Evolutionary conservation across 192 early-diverging fungal species (phyloP).

Genomic region (Phycomyces blakesleeanus): DNA sequence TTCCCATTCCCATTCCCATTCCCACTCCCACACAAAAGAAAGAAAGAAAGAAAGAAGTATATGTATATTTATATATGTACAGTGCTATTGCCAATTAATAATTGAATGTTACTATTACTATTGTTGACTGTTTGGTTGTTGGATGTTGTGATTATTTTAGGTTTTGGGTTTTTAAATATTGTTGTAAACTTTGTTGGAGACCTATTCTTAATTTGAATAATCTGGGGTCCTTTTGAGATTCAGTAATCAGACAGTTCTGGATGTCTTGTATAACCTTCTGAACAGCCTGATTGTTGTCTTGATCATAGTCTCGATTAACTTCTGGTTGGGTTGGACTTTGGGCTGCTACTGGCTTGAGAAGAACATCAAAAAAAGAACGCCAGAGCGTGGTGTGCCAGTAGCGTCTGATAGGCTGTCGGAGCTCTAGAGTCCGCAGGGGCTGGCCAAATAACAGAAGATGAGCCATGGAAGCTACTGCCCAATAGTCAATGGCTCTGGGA

Average conservation of each 20-base stretch:
- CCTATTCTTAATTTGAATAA: too few species aligned
- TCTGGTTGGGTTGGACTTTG: too few species aligned
- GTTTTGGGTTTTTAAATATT: background rate
- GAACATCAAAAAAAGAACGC: constrained; percentile 17
- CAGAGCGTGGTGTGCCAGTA: constrained; percentile 29
- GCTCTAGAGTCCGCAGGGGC: background rate
- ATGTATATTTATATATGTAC: background rate
- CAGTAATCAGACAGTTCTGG: background rate
- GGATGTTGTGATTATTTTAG: too few species aligned
- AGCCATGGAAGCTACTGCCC: constrained; percentile 25
- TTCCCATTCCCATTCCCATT: too few species aligned
- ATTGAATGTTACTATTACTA: too few species aligned
- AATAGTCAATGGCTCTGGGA: constrained; percentile 31
- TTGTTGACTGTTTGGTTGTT: too few species aligned
- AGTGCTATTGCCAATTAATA: background rate
- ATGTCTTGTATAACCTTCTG: background rate
- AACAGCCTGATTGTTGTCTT: background rate
- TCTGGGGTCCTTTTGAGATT: background rate
- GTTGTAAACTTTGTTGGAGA: background rate
- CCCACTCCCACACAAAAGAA: too few species aligned
- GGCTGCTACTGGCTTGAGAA: constrained; percentile 14
- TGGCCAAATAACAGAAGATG: constrained; percentile 29
- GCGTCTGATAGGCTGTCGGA: constrained; percentile 17
- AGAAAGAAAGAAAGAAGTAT: too few species aligned
- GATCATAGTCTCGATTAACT: too few species aligned